A percentile compares a stretch with the other conserved stretches of the same genome.
Evolutionary conservation across 176 grass and related monocot genomes (phyloP).

Genomic region (Aechmea fasciata): DNA sequence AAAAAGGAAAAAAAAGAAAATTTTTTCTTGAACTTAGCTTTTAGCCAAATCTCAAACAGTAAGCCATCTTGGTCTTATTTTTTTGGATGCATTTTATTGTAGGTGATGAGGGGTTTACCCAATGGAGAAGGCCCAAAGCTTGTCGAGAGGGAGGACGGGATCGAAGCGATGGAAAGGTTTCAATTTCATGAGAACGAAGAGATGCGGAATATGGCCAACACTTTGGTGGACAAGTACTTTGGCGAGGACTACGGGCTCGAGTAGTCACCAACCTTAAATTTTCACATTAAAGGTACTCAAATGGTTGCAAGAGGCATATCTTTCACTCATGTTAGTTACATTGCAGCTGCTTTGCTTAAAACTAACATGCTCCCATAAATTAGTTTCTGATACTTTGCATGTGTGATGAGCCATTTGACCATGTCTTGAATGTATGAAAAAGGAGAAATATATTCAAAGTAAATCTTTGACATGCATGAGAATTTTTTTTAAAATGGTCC

Average conservation of each 20-base stretch:
- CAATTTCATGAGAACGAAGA: constrained; percentile 93
- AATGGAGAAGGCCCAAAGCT: constrained; percentile 66
- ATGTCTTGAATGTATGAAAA: too few relatives aligned
- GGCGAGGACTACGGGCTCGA: constrained; percentile 77
- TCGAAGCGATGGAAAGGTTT: constrained; percentile 91
- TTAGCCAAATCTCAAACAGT: too few relatives aligned
- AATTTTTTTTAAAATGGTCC: too few relatives aligned
- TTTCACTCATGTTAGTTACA: neutral
- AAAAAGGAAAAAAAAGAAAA: neutral
- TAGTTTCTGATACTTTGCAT: neutral
- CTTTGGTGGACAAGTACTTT: constrained; percentile 79
- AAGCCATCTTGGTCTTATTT: neutral
- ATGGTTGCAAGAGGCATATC: neutral
- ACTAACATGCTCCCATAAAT: neutral
- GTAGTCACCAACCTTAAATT: constrained; percentile 14
- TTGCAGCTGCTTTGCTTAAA: neutral
- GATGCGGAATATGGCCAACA: constrained; percentile 93
- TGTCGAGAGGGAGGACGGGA: constrained; percentile 75
- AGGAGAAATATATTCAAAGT: too few relatives aligned
- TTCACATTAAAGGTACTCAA: neutral
- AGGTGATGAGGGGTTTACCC: constrained; percentile 87
- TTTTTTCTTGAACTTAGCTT: neutral
- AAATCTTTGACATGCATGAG: too few relatives aligned
- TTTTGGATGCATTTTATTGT: constrained; percentile 3
- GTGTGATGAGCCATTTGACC: neutral